phyloP scores from a whole-genome alignment of 1,284 basidiomycete genomes.

The Leccinum discolor region DNA sequence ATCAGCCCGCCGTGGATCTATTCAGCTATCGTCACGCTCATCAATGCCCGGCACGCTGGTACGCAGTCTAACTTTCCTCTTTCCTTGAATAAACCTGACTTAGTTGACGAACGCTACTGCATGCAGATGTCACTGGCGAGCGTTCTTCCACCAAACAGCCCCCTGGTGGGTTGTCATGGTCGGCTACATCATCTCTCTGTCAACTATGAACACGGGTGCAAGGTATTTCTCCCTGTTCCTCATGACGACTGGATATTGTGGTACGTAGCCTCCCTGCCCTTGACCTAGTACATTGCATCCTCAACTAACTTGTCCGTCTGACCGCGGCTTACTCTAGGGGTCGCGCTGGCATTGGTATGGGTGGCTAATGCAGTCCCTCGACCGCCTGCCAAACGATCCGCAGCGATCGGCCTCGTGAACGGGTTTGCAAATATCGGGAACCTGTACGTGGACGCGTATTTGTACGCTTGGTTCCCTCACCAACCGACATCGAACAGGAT shows the following conservation, averaged over 20 bases:
- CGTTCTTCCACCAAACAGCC: not conserved
- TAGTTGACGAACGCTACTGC: not conserved
- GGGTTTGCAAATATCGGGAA: not conserved
- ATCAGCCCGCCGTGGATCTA: not conserved
- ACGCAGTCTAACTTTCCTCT: too few species aligned
- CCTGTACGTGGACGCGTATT: not conserved
- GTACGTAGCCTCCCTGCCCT: not conserved
- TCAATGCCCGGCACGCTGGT: conserved; percentile 1
- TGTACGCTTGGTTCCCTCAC: not conserved
- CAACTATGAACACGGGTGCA: not conserved
- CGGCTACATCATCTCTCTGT: conserved; percentile 1
- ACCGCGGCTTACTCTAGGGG: not conserved
- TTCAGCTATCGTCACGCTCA: not conserved
- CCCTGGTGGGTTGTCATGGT: not conserved
- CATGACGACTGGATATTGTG: not conserved
- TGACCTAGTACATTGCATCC: not conserved
- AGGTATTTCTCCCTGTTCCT: not conserved
- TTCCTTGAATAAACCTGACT: not conserved
- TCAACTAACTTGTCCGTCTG: not conserved
- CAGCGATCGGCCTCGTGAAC: not conserved
- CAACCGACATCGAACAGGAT: not conserved
- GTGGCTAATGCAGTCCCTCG: not conserved
- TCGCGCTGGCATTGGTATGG: not conserved
- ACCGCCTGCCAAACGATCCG: not conserved
- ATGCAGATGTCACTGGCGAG: not conserved